Evolutionary conservation across 305 asterid genomes (phyloP).

Genomic region (Rubia peregrina): DNA sequence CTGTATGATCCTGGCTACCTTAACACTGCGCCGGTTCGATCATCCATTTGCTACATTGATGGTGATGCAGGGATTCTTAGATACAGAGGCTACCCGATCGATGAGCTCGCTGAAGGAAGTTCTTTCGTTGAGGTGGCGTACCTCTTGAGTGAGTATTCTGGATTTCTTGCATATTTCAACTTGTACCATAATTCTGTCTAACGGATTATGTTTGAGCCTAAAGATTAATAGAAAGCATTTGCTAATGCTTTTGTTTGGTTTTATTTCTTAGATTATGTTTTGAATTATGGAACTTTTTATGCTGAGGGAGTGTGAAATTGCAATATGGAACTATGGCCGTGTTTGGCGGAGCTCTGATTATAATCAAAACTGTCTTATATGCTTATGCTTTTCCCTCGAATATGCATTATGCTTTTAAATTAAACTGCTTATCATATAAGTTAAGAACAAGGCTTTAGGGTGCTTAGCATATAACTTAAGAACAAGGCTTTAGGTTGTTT

Average conservation of each 20-base stretch:
- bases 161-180: not conserved
- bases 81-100: conserved; percentile 96
- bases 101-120: conserved; percentile 94
- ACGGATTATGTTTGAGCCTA: not conserved
- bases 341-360: no score
- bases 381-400: no score
- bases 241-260: not conserved
- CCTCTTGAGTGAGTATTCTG: conserved; percentile 64
- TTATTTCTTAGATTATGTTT: not conserved
- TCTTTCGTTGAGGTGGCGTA: conserved; percentile 92
- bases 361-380: no score
- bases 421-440: no score
- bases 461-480: no score
- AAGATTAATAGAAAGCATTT: not conserved
- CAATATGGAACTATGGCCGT: not conserved
- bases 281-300: not conserved
- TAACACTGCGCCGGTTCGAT: conserved; percentile 96
- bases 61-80: conserved; percentile 98
- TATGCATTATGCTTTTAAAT: no score
- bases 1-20: conserved; percentile 98
- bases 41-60: conserved; percentile 88
- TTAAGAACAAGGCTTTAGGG: no score
- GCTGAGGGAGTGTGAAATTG: not conserved
- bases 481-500: no score
- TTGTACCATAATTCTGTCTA: no score